Percentiles rank a stretch among this genome's conserved stretches.
phyloP scores from a whole-genome alignment of 1,284 basidiomycete species.

The Hortiboletus rubellus region DNA sequence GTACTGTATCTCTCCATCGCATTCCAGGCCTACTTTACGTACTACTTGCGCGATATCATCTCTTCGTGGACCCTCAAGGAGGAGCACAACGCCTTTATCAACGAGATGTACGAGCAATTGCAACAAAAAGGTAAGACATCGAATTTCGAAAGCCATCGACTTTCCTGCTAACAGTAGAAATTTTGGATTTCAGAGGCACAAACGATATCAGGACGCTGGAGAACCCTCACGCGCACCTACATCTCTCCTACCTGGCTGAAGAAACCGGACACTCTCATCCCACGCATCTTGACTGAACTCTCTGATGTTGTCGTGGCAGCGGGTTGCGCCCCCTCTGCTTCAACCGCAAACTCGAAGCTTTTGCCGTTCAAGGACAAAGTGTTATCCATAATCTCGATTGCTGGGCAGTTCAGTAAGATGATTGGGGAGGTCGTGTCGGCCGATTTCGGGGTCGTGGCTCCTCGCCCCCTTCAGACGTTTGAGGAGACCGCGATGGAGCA shows the following conservation, averaged over 20 bases:
- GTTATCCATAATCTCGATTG: conserved; percentile 5
- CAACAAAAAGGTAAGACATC: conserved; percentile 4
- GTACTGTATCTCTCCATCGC: conserved; percentile 10
- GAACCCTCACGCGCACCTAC: conserved; percentile 18
- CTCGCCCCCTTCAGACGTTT: not conserved
- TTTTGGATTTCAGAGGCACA: conserved; percentile 5
- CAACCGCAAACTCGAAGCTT: not conserved
- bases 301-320: conserved; percentile 12
- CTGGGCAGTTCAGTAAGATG: conserved; percentile 8
- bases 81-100: not conserved
- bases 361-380: conserved; percentile 10
- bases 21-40: conserved; percentile 10
- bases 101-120: conserved; percentile 5
- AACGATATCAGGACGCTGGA: conserved; percentile 13
- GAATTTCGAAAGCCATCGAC: not conserved
- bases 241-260: conserved; percentile 1
- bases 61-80: conserved; percentile 14
- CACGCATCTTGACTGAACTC: not conserved
- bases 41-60: conserved; percentile 2
- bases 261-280: not conserved
- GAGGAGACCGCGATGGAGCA: conserved; percentile 17
- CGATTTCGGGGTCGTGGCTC: conserved; percentile 11
- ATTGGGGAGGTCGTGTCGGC: conserved; percentile 15
- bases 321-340: not conserved
- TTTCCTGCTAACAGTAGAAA: not conserved